phyloP scores from a whole-genome alignment of 768 basidiomycete genomes.

The Lactifluus hygrophoroides region DNA sequence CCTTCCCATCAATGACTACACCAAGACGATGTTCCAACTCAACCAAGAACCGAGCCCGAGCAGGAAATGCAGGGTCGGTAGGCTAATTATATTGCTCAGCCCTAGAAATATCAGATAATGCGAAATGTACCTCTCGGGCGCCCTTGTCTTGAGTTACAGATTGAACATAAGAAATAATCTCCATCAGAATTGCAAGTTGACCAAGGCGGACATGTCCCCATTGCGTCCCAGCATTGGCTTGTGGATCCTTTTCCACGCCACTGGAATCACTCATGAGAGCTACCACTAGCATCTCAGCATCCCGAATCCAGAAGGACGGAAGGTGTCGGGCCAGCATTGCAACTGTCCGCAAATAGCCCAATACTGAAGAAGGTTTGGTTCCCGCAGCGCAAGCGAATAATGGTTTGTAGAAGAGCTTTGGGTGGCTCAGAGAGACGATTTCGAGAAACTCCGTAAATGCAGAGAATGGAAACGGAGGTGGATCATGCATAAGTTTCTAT shows the following conservation, averaged over 20 bases:
- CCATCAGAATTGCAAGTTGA: slow-evolving; percentile 51
- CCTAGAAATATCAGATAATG: background rate
- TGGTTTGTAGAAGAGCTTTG: slow-evolving; percentile 63
- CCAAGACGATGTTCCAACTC: slow-evolving; percentile 18
- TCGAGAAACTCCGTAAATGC: slow-evolving; percentile 45
- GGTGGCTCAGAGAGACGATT: slow-evolving; percentile 41
- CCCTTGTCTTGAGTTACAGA: slow-evolving; percentile 32
- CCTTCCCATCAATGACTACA: slow-evolving; percentile 10
- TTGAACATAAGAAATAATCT: slow-evolving; percentile 49
- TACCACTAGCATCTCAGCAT: slow-evolving; percentile 68
- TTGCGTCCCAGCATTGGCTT: slow-evolving; percentile 17
- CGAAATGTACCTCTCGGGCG: slow-evolving; percentile 29
- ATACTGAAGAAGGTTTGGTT: slow-evolving; percentile 44
- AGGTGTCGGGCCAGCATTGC: slow-evolving; percentile 44
- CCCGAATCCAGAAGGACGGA: slow-evolving; percentile 55
- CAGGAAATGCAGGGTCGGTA: slow-evolving; percentile 4
- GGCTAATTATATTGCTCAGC: slow-evolving; percentile 4
- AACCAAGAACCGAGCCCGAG: slow-evolving; percentile 18
- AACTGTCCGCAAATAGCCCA: slow-evolving; percentile 50
- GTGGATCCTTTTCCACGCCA: slow-evolving; percentile 20
- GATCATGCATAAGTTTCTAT: slow-evolving; percentile 43
- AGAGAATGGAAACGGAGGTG: slow-evolving; percentile 40
- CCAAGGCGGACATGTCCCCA: slow-evolving; percentile 52
- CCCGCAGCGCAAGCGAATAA: slow-evolving; percentile 63
- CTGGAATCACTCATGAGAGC: slow-evolving; percentile 50